These are phyloP conservation scores for Penicillium janthinellum DNA, from an alignment of 2,329 filamentous ascomycete genomes.

Conservation along the genomic window DNA sequence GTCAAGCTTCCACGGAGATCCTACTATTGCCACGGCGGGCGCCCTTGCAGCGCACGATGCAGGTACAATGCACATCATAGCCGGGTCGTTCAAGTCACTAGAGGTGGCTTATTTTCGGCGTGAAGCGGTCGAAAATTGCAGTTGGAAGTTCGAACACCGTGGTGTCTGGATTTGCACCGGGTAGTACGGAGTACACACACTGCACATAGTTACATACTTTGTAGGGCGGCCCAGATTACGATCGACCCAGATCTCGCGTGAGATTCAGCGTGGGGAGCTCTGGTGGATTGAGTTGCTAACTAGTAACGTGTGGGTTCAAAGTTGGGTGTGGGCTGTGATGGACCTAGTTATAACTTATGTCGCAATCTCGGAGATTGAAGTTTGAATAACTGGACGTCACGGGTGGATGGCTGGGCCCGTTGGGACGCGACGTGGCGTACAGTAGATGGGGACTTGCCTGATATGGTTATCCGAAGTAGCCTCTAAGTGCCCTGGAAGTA, in stretches of 20 bases:
- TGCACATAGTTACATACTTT: not conserved
- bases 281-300: not conserved
- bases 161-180: no score
- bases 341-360: not conserved
- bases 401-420: not conserved
- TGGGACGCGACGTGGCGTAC: no score
- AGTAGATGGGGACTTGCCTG: no score
- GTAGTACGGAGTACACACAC: no score
- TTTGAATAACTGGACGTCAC: not conserved
- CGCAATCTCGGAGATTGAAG: not conserved
- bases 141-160: no score
- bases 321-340: not conserved
- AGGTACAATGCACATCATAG: not conserved
- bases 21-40: not conserved
- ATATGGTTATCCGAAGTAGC: not conserved
- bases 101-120: no score
- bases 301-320: not conserved
- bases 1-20: not conserved
- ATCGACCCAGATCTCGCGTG: conserved; percentile 19
- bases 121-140: no score
- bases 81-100: not conserved
- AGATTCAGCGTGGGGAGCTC: conserved; percentile 11
- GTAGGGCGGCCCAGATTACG: conserved; percentile 14
- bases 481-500: not conserved
- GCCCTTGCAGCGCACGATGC: not conserved